Evolutionary conservation across 108 stramenopile genomes (phyloP).

Genomic region (Cafeteria roenbergensis): DNA sequence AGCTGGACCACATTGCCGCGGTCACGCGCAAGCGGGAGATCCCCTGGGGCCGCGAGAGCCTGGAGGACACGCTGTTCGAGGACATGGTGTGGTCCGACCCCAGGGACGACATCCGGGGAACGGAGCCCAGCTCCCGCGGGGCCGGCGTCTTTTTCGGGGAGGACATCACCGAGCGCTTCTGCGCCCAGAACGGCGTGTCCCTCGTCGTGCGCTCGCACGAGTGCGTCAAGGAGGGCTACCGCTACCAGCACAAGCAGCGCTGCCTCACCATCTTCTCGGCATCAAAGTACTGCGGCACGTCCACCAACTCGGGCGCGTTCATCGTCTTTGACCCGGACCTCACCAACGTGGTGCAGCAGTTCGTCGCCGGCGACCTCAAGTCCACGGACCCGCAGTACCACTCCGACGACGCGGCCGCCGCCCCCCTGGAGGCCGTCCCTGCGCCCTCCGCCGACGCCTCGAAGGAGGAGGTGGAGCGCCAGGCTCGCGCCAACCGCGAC

Average conservation of each 20-base stretch:
- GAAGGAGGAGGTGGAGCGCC: constrained; percentile 26
- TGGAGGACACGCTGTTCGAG: constrained; percentile 41
- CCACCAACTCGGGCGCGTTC: constrained; percentile 36
- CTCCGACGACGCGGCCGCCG: constrained; percentile 6
- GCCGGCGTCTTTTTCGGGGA: constrained; percentile 49
- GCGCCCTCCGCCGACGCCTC: neutral
- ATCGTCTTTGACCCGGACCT: constrained; percentile 13
- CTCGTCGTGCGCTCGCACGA: constrained; percentile 51
- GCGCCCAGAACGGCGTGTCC: constrained; percentile 35
- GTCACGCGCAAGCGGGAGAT: constrained; percentile 34
- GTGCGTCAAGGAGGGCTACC: constrained; percentile 47
- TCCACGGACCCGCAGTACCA: constrained; percentile 5
- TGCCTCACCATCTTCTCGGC: constrained; percentile 50
- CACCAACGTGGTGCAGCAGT: constrained; percentile 14
- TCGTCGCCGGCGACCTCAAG: constrained; percentile 14
- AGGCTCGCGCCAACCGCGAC: constrained; percentile 23
- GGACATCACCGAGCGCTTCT: constrained; percentile 45
- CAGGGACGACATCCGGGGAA: constrained; percentile 19
- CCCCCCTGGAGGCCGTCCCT: neutral
- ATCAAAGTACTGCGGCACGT: constrained; percentile 43
- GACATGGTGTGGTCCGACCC: constrained; percentile 52
- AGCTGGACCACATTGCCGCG: constrained; percentile 35
- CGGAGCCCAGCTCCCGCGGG: constrained; percentile 39
- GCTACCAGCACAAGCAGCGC: constrained; percentile 34
- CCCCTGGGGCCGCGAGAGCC: constrained; percentile 28